phyloP scores from a whole-genome alignment of 2,329 filamentous ascomycete genomes.

The Acarospora socialis region DNA sequence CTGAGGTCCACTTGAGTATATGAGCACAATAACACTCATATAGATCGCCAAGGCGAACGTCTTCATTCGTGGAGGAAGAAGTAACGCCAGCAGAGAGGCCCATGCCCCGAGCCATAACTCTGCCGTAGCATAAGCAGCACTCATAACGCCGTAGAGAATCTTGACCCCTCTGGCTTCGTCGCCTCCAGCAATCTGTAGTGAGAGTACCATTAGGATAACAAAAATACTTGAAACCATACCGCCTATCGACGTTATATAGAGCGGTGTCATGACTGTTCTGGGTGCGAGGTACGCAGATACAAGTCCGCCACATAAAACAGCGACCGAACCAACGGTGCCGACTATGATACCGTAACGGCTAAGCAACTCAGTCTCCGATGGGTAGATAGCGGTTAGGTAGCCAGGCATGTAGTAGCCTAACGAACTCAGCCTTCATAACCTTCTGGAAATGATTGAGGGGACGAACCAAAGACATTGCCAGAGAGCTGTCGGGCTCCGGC shows the following conservation, averaged over 20 bases:
- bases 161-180: constrained; percentile 10
- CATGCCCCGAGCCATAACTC: constrained; percentile 17
- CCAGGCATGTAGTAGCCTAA: constrained; percentile 18
- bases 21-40: constrained; percentile 10
- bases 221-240: constrained; percentile 18
- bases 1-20: constrained; percentile 14
- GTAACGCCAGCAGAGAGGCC: constrained; percentile 10
- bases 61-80: constrained; percentile 14
- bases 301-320: constrained; percentile 16
- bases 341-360: constrained; percentile 17
- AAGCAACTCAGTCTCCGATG: constrained; percentile 9
- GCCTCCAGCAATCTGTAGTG: constrained; percentile 8
- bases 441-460: too few species aligned
- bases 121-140: constrained; percentile 13
- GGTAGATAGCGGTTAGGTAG: constrained; percentile 15
- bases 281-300: constrained; percentile 10
- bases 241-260: constrained; percentile 15
- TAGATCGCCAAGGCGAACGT: constrained; percentile 16
- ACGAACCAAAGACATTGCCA: constrained; percentile 16
- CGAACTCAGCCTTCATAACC: too few species aligned
- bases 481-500: constrained; percentile 14
- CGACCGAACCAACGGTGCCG: constrained; percentile 15
- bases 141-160: constrained; percentile 15
- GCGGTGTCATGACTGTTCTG: constrained; percentile 11
- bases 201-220: constrained; percentile 16